Evolutionary conservation across 2,329 filamentous ascomycete species (phyloP), one percentile per base, ranked within the genome.

Genomic region (Boeremia lycopersici): DNA sequence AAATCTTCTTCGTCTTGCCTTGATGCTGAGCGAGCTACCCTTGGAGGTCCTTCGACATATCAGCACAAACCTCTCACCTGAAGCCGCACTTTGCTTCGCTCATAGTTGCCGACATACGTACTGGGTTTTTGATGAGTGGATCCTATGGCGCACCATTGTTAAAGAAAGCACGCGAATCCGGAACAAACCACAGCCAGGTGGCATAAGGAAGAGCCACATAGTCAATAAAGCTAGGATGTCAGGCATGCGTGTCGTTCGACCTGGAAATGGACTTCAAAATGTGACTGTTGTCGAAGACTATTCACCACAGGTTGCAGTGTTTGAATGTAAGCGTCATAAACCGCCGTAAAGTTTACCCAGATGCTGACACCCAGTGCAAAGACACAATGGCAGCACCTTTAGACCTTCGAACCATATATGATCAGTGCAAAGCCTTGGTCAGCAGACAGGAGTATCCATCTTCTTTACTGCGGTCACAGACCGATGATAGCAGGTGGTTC

Each of bases 41-140:
- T 23, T 56, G 11, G 57, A 59, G 19, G 33, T 59, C 7, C 49
- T 59, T 17, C 57, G 48, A 33, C 53, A 30, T 30, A 54, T 57
- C 43, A 34, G 33, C 41, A 31, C 46, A 12, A 10, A 48, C 5
- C 49, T 57, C 2, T 42, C 53, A 3, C 54, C 53, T 12, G 48
- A 53, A 23, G 26, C 53, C 34, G 46, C 53, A 1, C 49, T 59
- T 11, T 30, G 17, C 19, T 51, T 57, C 30, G 26, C 54, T 26
- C 53, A 53, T 25, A 56, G 53, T n/a, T 56, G 53, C 11, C 49
- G 42, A 6, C 26, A 47, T 17, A 59, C 50, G 12, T 42, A 57
- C 38, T 38, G 41, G 19, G 42, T 42, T 31, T 56, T 46, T 26
- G 41, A 57, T 30, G 57, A 59, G 30, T 59, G 45, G 53, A 43